Percentiles rank a stretch among this genome's conserved stretches.
phyloP scores from a whole-genome alignment of 2,329 filamentous ascomycete genomes.

The Aspergillus chevalieri region DNA sequence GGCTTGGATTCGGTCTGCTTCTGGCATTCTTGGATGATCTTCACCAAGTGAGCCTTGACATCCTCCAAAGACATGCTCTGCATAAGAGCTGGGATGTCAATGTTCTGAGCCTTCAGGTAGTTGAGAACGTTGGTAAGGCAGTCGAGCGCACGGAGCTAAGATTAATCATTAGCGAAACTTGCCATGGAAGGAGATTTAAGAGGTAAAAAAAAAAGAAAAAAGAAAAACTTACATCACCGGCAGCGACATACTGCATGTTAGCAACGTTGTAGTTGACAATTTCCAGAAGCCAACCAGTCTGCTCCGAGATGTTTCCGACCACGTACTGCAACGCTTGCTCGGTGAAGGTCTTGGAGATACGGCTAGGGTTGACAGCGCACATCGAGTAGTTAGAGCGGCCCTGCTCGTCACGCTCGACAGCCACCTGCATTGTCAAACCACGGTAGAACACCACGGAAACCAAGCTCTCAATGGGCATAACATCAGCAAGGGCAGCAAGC shows the following conservation, averaged over 20 bases:
- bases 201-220: neutral
- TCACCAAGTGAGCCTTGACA: slow-evolving; percentile 78
- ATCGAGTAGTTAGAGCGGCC: slow-evolving; percentile 98
- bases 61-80: slow-evolving; percentile 80
- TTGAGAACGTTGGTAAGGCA: slow-evolving; percentile 75
- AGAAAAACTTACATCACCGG: slow-evolving; percentile 50
- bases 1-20: slow-evolving; percentile 86
- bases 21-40: slow-evolving; percentile 85
- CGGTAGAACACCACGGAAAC: slow-evolving; percentile 99
- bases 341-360: slow-evolving; percentile 98
- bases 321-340: slow-evolving; percentile 96
- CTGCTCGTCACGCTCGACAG: slow-evolving; percentile 87
- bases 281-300: slow-evolving; percentile 91
- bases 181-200: neutral
- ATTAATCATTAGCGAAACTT: neutral
- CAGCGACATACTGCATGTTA: slow-evolving; percentile 65
- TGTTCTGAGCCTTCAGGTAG: slow-evolving; percentile 92
- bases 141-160: slow-evolving; percentile 55
- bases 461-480: slow-evolving; percentile 98
- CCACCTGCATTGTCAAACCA: slow-evolving; percentile 97
- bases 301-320: slow-evolving; percentile 88
- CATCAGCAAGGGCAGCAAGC: slow-evolving; percentile 88
- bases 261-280: slow-evolving; percentile 92
- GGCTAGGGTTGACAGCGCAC: slow-evolving; percentile 97
- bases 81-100: slow-evolving; percentile 92